phyloP scores from a whole-genome alignment of 371 early-diverging fungal genomes.

The Mucor velutinosus region DNA sequence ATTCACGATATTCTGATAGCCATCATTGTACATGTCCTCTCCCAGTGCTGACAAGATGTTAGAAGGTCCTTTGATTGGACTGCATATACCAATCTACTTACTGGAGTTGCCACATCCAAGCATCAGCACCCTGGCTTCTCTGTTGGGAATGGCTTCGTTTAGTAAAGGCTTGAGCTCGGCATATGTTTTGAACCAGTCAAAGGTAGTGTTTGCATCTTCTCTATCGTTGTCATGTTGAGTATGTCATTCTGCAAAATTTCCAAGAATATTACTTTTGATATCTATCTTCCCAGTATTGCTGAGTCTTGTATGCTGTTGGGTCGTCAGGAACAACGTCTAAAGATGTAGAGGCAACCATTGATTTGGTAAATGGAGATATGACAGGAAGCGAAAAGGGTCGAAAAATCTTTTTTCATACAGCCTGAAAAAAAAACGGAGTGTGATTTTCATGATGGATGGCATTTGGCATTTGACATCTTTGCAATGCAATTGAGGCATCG shows the following conservation, averaged over 20 bases:
- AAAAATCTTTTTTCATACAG: neutral
- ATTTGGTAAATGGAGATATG: neutral
- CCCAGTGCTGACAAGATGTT: conserved; percentile 55
- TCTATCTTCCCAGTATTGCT: conserved; percentile 67
- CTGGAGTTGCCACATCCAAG: conserved; percentile 83
- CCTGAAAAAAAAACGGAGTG: neutral
- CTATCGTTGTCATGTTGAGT: conserved; percentile 22
- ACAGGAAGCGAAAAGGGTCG: neutral
- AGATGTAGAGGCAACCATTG: conserved; percentile 45
- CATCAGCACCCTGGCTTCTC: conserved; percentile 67
- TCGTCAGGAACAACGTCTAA: conserved; percentile 63
- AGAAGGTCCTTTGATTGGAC: neutral
- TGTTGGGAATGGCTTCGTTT: conserved; percentile 55
- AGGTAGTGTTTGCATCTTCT: conserved; percentile 58
- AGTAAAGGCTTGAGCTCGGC: conserved; percentile 69
- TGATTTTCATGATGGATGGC: neutral
- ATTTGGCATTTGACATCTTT: neutral
- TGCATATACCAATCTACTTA: conserved; percentile 20
- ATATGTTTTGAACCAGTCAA: conserved; percentile 91
- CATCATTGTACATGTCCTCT: conserved; percentile 81
- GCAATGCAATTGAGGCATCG: neutral
- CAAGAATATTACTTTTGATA: conserved; percentile 32
- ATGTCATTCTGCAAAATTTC: neutral
- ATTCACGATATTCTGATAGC: conserved; percentile 77
- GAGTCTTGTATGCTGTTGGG: conserved; percentile 65